Evolutionary conservation across 1,139 yeast species (phyloP).

Genomic region (Yamadazyma triangularis): DNA sequence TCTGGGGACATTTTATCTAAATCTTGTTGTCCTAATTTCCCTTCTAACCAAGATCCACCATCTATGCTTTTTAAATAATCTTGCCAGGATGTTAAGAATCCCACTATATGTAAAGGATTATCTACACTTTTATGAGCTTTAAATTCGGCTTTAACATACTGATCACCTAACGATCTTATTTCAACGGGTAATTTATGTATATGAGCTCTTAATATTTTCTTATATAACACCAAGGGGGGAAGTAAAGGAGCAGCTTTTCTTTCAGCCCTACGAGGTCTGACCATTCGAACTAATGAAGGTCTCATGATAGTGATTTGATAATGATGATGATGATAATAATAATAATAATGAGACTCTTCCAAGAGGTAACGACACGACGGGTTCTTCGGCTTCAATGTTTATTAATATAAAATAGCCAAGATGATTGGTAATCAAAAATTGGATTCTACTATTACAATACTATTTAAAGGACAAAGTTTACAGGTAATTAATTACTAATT

Average conservation of each 20-base stretch:
- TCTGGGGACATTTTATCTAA: constrained; percentile 86
- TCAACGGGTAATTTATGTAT: constrained; percentile 55
- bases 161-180: constrained; percentile 78
- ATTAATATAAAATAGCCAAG: no score
- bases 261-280: constrained; percentile 56
- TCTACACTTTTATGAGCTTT: constrained; percentile 78
- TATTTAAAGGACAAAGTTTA: no score
- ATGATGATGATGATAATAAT: no score
- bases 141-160: constrained; percentile 86
- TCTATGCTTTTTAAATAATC: constrained; percentile 71
- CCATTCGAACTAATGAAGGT: constrained; percentile 40
- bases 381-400: no score
- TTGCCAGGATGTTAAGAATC: constrained; percentile 93
- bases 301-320: no score
- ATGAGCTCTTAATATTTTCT: constrained; percentile 79
- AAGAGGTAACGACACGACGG: no score
- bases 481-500: no score
- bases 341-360: no score
- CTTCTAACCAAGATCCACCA: constrained; percentile 74
- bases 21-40: constrained; percentile 59
- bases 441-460: no score
- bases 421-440: no score
- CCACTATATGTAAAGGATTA: constrained; percentile 90
- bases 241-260: constrained; percentile 56
- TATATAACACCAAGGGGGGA: constrained; percentile 77